Percentiles rank a stretch among this genome's conserved stretches.
These are phyloP conservation scores for Epichloe brachyelytri DNA, from an alignment of 2,329 filamentous ascomycete genomes.

Conservation along the genomic window DNA sequence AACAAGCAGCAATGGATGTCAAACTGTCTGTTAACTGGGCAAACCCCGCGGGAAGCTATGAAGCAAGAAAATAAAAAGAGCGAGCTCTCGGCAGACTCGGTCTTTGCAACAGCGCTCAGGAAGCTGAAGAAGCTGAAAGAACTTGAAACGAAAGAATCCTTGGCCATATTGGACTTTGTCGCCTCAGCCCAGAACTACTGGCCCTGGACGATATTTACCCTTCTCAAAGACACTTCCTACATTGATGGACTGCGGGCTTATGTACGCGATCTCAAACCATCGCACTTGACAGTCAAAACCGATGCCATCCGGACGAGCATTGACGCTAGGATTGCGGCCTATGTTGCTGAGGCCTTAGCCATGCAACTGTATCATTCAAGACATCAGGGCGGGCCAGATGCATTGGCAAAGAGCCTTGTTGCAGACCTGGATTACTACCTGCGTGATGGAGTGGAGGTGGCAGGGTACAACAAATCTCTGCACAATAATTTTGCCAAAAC, in stretches of 20 bases:
- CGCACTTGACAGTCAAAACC: conserved; percentile 37
- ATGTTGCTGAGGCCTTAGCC: conserved; percentile 75
- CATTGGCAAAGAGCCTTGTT: conserved; percentile 58
- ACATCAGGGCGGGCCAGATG: conserved; percentile 54
- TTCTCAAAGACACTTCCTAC: conserved; percentile 62
- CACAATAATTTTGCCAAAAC: conserved; percentile 80
- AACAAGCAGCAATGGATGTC: conserved; percentile 95
- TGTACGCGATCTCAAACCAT: conserved; percentile 44
- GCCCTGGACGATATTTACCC: conserved; percentile 80
- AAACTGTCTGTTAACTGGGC: conserved; percentile 80
- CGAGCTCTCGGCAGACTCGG: conserved; percentile 41
- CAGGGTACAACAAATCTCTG: conserved; percentile 74
- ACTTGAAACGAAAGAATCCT: conserved; percentile 50
- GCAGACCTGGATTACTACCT: conserved; percentile 68
- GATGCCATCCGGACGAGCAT: conserved; percentile 44
- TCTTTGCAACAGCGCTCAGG: conserved; percentile 62
- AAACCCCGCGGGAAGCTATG: conserved; percentile 65
- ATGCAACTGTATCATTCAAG: conserved; percentile 83
- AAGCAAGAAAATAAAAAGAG: conserved; percentile 40
- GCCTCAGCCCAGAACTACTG: conserved; percentile 84
- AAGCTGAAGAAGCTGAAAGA: conserved; percentile 53
- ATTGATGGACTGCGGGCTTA: conserved; percentile 60
- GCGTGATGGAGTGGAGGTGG: conserved; percentile 64
- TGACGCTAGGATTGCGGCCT: conserved; percentile 61
- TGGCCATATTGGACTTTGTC: conserved; percentile 76